Conservation (phyloP, 345 rosid genomes). For the Citrus inodora region DNA sequence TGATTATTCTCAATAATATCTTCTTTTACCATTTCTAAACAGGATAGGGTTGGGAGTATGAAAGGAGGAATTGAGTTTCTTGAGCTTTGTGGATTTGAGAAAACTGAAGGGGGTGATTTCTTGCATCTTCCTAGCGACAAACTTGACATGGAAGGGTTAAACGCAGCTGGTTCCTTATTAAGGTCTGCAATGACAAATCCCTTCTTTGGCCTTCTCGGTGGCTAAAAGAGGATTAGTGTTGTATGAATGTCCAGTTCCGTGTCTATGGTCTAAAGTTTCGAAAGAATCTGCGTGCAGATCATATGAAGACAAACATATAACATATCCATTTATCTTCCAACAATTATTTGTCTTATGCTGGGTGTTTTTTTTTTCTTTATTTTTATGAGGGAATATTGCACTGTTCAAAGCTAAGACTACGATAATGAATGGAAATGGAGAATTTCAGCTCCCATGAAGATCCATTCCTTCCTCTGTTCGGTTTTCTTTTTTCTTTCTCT, state of each 20-base stretch:
- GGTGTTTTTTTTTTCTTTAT: background rate
- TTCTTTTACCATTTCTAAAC: slow-evolving; percentile 3
- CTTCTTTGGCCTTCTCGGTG: slow-evolving; percentile 66
- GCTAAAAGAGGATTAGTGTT: background rate
- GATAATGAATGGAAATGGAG: background rate
- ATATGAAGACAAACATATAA: too few species aligned
- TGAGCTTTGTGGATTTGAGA: slow-evolving; percentile 81
- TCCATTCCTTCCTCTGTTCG: background rate
- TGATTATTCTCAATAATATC: background rate
- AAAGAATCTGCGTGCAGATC: background rate
- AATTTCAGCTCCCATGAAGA: background rate
- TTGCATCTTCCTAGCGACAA: slow-evolving; percentile 47
- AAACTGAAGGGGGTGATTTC: slow-evolving; percentile 42
- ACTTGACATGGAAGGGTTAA: slow-evolving; percentile 42
- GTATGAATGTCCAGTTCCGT: background rate
- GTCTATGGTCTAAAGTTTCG: background rate
- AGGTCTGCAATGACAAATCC: slow-evolving; percentile 68
- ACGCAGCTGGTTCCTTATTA: slow-evolving; percentile 48
- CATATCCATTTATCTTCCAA: too few species aligned
- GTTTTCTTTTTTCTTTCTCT: too few species aligned
- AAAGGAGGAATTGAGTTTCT: slow-evolving; percentile 67
- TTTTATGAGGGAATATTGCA: background rate
- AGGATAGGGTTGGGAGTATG: slow-evolving; percentile 63
- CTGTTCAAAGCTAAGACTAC: background rate
- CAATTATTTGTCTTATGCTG: too few species aligned